These are phyloP conservation scores for Carex scoparia DNA, from an alignment of 176 grass and related monocot genomes.

Conservation along the genomic window DNA sequence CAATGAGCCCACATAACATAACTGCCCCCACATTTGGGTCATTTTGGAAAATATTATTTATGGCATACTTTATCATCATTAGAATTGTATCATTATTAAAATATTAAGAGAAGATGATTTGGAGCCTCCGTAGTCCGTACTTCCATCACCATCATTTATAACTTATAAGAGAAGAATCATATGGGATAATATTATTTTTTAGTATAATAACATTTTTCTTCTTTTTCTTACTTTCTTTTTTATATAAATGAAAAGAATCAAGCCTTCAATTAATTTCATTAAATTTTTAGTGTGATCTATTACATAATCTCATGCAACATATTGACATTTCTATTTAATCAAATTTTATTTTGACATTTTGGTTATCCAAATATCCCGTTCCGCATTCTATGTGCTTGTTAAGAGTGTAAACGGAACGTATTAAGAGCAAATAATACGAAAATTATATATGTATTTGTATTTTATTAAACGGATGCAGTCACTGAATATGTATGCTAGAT, in stretches of 20 bases:
- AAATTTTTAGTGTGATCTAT: background rate
- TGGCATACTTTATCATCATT: background rate
- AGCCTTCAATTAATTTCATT: background rate
- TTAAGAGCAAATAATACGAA: too few species aligned
- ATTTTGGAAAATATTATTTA: background rate
- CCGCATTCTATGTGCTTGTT: too few species aligned
- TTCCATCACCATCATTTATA: background rate
- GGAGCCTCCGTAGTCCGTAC: background rate
- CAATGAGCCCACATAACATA: background rate
- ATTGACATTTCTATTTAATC: background rate
- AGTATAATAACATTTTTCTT: background rate
- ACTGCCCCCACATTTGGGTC: background rate
- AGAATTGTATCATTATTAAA: background rate
- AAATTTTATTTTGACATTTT: background rate
- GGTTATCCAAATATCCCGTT: background rate
- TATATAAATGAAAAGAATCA: background rate
- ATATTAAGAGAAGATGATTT: slow-evolving; percentile 4
- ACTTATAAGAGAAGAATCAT: too few species aligned
- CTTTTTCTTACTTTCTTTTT: background rate
- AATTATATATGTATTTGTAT: too few species aligned
- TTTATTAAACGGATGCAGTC: too few species aligned
- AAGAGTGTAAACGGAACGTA: too few species aligned
- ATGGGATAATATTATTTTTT: background rate
- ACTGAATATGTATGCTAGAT: too few species aligned
- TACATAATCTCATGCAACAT: background rate